Evolutionary conservation across 192 early-diverging fungal genomes (phyloP), one percentile per base, ranked within the genome.

Genomic region (Coemansia sp.): DNA sequence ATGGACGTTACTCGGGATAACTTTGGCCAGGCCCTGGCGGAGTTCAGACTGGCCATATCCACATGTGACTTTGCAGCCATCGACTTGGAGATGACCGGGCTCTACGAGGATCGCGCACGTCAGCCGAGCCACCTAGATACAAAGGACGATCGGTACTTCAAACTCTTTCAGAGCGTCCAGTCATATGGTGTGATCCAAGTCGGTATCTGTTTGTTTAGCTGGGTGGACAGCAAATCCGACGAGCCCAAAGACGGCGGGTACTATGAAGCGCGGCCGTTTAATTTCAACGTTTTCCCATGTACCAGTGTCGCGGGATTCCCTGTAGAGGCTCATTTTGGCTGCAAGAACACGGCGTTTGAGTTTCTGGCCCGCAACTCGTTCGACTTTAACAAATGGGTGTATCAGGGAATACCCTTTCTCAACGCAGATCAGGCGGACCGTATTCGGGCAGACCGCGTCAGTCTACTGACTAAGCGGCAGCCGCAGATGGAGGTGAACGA

Each of bases 321-420:
- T 4, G 60, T 76, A 26, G 74, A 76, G 52, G 28, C 47, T 0
- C 73, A 75, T 42, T 88, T 89, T 73, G 58, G 70, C 0, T 82
- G 72, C 66, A 83, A 89, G 63, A 72, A 81, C 52, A 77, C 82
- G 17, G 84, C 85, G 30, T 71, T 98, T 26, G 86, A 89, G 50
- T 98, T 98, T 70, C 78, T 98, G 35, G 60, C 78, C 6, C 73
- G 84, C 6, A 90, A 91, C 76, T 81, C 87, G 3, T 97, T 98
- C 78, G 93, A 97, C 67, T 96, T 98, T 46, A 95, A 96, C 82
- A 93, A 94, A 62, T 92, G 93, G 85, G 88, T 95, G 39, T 75
- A 77, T 16, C 71, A 87, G 64, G 94, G 95, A n/a, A 89, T 95
- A 26, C 90, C 92, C 0, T 95, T 88, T 64, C 70, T 81, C 73